Evolutionary conservation across 2,329 filamentous ascomycete species (phyloP).

Genomic region (Nannizziopsis arthrosporioides): DNA sequence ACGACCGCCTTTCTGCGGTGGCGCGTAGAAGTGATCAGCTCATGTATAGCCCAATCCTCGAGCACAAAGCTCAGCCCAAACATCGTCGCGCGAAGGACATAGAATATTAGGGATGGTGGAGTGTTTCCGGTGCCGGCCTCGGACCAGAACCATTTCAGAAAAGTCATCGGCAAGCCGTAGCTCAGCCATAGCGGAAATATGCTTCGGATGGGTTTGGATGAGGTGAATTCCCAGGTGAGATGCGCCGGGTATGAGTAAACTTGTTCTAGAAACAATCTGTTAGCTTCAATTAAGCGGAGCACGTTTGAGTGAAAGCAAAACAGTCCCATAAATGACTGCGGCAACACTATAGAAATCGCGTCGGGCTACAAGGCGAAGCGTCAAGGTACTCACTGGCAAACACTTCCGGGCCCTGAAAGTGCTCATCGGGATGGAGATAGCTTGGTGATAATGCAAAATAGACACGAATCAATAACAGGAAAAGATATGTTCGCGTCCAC

Average conservation of each 20-base stretch:
- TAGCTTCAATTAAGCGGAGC: conserved; percentile 3
- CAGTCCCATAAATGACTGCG: not conserved
- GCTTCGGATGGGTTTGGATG: conserved; percentile 77
- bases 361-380: not conserved
- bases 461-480: conserved; percentile 73
- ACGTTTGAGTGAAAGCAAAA: not conserved
- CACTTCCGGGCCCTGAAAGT: conserved; percentile 96
- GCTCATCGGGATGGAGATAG: conserved; percentile 96
- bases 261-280: conserved; percentile 53
- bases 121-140: conserved; percentile 65
- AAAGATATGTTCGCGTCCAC: conserved; percentile 83
- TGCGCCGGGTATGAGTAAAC: conserved; percentile 86
- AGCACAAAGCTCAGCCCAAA: conserved; percentile 90
- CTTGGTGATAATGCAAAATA: conserved; percentile 91
- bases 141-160: conserved; percentile 85
- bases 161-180: conserved; percentile 86
- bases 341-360: not conserved
- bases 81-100: conserved; percentile 79
- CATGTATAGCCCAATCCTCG: conserved; percentile 94
- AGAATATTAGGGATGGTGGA: conserved; percentile 78
- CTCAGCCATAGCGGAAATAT: conserved; percentile 93
- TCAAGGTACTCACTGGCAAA: conserved; percentile 62
- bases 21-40: conserved; percentile 66
- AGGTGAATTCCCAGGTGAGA: conserved; percentile 92
- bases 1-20: conserved; percentile 62